Evolutionary conservation across 1,284 basidiomycete species (phyloP).

Genomic region (Vanrija pseudolonga): DNA sequence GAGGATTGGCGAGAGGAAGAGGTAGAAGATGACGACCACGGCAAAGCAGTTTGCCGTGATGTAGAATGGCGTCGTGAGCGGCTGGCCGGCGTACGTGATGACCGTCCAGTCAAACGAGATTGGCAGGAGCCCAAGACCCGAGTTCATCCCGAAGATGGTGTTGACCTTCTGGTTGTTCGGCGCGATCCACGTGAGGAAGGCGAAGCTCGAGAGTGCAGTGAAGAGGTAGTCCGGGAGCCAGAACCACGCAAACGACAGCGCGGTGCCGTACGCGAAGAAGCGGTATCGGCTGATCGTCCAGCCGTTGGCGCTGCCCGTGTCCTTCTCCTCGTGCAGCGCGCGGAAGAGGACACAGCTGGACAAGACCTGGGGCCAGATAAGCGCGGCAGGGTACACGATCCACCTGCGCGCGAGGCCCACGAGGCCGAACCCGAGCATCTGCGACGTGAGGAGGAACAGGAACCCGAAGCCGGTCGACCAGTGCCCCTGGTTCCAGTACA

Average conservation of each 20-base stretch:
- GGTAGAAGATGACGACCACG: neutral
- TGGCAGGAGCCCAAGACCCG: conserved; percentile 13
- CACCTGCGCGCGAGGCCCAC: conserved; percentile 34
- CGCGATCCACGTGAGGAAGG: conserved; percentile 58
- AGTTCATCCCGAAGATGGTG: conserved; percentile 6
- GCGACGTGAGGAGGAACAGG: too few relatives aligned
- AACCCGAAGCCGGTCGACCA: too few relatives aligned
- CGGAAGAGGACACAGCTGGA: conserved; percentile 47
- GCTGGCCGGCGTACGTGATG: neutral
- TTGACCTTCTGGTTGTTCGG: conserved; percentile 27
- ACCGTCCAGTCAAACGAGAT: conserved; percentile 22
- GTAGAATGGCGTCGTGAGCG: conserved; percentile 4
- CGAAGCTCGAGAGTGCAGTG: conserved; percentile 53
- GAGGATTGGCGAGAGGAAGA: conserved; percentile 48
- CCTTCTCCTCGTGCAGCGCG: conserved; percentile 48
- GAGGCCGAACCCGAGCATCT: conserved; percentile 42
- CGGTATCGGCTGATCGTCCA: neutral
- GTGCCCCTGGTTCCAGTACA: conserved; percentile 25
- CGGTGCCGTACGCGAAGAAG: conserved; percentile 15
- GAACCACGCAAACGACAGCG: conserved; percentile 16
- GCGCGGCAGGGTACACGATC: conserved; percentile 38
- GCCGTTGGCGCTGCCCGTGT: too few relatives aligned
- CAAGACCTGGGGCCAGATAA: conserved; percentile 51
- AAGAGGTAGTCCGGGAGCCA: conserved; percentile 41
- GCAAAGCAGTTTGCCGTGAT: neutral